Base-by-base conservation (phyloP, 768 basidiomycete genomes). In the Russula sp. region DNA sequence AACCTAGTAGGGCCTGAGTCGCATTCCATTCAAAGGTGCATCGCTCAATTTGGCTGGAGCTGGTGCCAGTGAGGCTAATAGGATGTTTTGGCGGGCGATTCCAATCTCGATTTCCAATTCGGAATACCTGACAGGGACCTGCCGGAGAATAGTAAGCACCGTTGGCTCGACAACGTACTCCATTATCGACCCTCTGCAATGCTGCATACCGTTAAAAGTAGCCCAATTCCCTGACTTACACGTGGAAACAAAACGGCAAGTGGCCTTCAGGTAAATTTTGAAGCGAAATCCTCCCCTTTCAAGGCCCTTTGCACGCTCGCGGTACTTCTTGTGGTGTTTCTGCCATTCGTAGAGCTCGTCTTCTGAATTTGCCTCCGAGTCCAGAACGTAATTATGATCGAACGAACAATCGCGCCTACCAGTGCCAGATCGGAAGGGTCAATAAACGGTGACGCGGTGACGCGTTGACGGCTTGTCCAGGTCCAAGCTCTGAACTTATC, bases 301-400 rank as follows among this genome's bases (percentile, higher is more conserved):
- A n/a, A n/a, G n/a, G n/a, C n/a, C 3, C 28, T 30, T 30, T 30
- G 94, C 89, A 22, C 90, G 84, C 69, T 98, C 95, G 54, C 94
- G 82, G 64, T 98, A 98, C 67, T 91, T 88, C 71, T 94, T 95
- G 77, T 92, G 95, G 72, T 94, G 93, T 72, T 94, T 97, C 77
- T 94, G 92, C 93, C 94, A 98, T 73, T 96, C 96, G 61, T n/a
- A n/a, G n/a, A n/a, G n/a, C n/a, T n/a, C n/a, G 5, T 30, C 28
- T 30, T 30, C 28, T 30, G 28, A 30, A 30, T 5, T n/a, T 30
- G 28, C 28, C 28, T 30, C n/a, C 28, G 28, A 30, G 5, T 30
- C 28, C 3, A 5, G 28, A 30, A 30, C 28, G 28, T 30, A 5
- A 30, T 2, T 30, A 30, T 30, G 28, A 30, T 30, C 28, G 28